These are phyloP conservation scores for Leishmania amazonensis DNA, from an alignment of 208 protist genomes.

Conservation along the genomic window DNA sequence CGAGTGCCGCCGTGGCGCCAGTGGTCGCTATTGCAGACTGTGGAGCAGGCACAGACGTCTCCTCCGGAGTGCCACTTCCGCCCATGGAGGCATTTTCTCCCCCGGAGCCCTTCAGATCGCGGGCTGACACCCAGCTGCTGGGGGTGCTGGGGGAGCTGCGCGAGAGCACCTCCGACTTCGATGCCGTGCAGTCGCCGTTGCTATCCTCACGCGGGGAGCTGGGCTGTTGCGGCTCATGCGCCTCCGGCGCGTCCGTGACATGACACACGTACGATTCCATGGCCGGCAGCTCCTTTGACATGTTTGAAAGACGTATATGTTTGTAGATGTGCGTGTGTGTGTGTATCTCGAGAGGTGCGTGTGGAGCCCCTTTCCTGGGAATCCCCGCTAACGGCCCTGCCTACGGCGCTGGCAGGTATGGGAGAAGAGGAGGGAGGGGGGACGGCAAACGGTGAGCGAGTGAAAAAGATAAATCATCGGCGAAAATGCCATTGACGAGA, in stretches of 20 bases:
- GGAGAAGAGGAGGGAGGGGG: neutral
- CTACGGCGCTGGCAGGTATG: neutral
- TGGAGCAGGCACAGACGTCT: neutral
- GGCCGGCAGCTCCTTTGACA: neutral
- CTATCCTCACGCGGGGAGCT: neutral
- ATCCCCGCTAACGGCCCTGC: neutral
- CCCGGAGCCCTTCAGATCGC: neutral
- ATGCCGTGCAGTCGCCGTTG: neutral
- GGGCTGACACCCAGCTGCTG: neutral
- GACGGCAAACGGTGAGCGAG: neutral
- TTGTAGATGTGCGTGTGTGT: neutral
- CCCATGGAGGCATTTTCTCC: neutral
- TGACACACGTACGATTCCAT: conserved; percentile 30
- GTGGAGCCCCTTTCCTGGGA: neutral
- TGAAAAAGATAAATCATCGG: neutral
- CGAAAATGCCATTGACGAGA: neutral
- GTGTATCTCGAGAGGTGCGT: neutral
- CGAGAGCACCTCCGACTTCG: neutral
- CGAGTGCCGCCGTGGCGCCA: neutral
- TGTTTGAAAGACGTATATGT: neutral
- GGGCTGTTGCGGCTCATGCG: neutral
- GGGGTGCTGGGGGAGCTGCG: neutral
- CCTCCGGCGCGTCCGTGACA: conserved; percentile 18
- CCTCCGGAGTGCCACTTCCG: neutral
- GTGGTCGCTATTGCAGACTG: neutral